These are phyloP conservation scores for Bjerkandera adusta DNA, from an alignment of 1,284 basidiomycete species.

Conservation along the genomic window DNA sequence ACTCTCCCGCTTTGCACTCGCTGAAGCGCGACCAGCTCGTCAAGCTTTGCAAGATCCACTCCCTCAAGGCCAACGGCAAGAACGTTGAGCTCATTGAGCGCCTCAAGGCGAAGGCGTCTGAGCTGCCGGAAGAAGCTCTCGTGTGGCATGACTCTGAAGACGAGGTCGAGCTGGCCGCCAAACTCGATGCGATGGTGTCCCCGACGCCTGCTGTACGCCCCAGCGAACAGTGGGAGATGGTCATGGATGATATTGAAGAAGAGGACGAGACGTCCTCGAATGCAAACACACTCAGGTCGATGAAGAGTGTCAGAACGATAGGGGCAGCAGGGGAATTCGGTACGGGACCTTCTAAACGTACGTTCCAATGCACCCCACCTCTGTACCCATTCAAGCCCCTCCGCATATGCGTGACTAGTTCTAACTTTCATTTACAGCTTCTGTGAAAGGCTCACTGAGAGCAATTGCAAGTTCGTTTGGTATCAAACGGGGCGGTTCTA, in stretches of 20 bases:
- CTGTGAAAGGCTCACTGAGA: conserved; percentile 64
- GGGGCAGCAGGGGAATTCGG: conserved; percentile 62
- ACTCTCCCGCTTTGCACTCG: conserved; percentile 75
- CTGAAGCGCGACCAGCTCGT: conserved; percentile 79
- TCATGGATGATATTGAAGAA: conserved; percentile 74
- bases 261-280: conserved; percentile 44
- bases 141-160: conserved; percentile 44
- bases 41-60: conserved; percentile 77
- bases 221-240: conserved; percentile 74
- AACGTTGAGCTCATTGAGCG: conserved; percentile 67
- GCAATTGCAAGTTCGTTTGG: conserved; percentile 66
- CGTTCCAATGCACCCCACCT: conserved; percentile 25
- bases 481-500: conserved; percentile 48
- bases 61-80: conserved; percentile 75
- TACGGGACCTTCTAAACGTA: conserved; percentile 61
- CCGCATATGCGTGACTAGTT: no score
- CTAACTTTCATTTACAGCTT: conserved; percentile 33
- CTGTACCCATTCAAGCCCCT: no score
- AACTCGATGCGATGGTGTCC: conserved; percentile 9
- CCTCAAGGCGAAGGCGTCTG: conserved; percentile 61
- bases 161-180: conserved; percentile 34
- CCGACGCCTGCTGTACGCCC: conserved; percentile 41
- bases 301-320: conserved; percentile 31
- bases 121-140: conserved; percentile 45
- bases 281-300: conserved; percentile 47